Conservation (phyloP, 2,329 filamentous ascomycete species). For the Neonectria sp. region DNA sequence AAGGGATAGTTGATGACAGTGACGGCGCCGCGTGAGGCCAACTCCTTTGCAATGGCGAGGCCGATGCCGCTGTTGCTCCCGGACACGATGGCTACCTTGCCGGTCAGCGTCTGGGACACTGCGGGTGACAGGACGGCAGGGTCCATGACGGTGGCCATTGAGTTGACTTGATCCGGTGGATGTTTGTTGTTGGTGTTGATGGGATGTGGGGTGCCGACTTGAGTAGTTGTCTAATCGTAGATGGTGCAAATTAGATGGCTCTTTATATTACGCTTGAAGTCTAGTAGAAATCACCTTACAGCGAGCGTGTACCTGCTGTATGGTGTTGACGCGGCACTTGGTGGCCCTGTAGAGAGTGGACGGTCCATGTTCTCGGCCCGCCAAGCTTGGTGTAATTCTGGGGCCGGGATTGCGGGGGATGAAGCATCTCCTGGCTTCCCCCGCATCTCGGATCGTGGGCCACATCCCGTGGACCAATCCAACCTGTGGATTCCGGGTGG, state of each 20-base stretch:
- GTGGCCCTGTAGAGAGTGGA: slow-evolving; percentile 13
- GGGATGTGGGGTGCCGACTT: slow-evolving; percentile 12
- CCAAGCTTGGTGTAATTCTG: background rate
- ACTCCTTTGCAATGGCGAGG: slow-evolving; percentile 59
- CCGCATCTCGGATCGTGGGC: slow-evolving; percentile 27
- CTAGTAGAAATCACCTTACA: background rate
- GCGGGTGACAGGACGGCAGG: slow-evolving; percentile 22
- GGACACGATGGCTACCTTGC: slow-evolving; percentile 38
- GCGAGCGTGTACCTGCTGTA: background rate
- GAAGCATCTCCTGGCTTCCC: slow-evolving; percentile 8
- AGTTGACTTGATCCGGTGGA: background rate
- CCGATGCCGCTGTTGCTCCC: slow-evolving; percentile 57
- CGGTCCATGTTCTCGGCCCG: background rate
- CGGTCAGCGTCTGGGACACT: slow-evolving; percentile 29
- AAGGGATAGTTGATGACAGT: slow-evolving; percentile 55
- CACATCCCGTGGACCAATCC: slow-evolving; percentile 18
- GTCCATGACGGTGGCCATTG: slow-evolving; percentile 15
- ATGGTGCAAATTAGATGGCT: slow-evolving; percentile 16
- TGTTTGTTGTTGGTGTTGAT: background rate
- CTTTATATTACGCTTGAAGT: slow-evolving; percentile 26
- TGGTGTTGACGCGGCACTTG: slow-evolving; percentile 24
- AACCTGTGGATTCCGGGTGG: background rate
- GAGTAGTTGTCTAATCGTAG: background rate
- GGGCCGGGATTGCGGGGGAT: slow-evolving; percentile 28
- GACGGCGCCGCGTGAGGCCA: slow-evolving; percentile 24